Base-by-base conservation (phyloP, 179 eudicot species). In the Silene vulgaris region DNA sequence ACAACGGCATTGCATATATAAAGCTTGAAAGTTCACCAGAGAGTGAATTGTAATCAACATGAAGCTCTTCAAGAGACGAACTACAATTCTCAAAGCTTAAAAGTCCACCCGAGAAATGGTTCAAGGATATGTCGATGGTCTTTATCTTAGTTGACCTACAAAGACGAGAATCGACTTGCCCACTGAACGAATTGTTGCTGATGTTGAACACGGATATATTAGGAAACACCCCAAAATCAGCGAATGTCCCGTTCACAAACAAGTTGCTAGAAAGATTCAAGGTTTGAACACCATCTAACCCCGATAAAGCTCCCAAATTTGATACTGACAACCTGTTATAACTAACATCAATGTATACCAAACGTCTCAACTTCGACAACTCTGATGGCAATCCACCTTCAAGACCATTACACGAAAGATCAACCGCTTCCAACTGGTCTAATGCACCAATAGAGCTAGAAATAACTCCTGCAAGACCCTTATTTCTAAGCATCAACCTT, bases 131-230 rank as follows among this genome's bases (percentile, higher is more conserved):
- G 83, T 94, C 98, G 26, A 94, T 86, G 82, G 85, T 59, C 72
- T 59, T 86, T 59, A 89, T 85, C 72, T 80, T 87, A 37, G 61
- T 65, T 3, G 93, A 80, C 63, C 78, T 80, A 83, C 97, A 94
- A 77, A 86, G 76, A 59, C 79, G 70, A 12, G 89, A 79, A 76
- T 77, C 48, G 13, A 91, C 68, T 59, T 76, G 80, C 60, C 98
- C 98, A n/a, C 81, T 16, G 70, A 91, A 85, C 4, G 80, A 82
- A 79, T 93, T 93, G 83, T 85, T 86, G 84, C 97, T 93, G 68
- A 88, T 71, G 59, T 93, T 93, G 81, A 93, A 71, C 3, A 80
- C 91, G 50, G 83, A 79, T 72, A 93, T 80, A 74, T 78, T 76
- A 5, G 92, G 90, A 65, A 89, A 87, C 60, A 64, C 85, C 28